These are phyloP conservation scores for Sporobolomyces pararoseus DNA, from an alignment of 768 basidiomycete species.

Conservation along the genomic window DNA sequence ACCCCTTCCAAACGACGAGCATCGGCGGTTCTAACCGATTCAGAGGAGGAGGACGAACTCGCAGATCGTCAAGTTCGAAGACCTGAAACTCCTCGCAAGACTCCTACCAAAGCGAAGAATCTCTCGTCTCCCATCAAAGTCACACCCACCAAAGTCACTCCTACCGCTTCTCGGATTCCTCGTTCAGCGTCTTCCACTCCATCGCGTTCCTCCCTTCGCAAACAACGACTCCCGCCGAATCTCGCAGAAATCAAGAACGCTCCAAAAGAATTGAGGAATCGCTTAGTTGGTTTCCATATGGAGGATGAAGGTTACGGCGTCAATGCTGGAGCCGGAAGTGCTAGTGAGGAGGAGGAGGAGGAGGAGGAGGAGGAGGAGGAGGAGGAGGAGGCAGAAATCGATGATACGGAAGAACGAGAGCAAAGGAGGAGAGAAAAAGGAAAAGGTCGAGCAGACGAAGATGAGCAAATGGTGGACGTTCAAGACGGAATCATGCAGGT, in stretches of 20 bases:
- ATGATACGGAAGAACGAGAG: not conserved
- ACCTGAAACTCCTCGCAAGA: conserved; percentile 21
- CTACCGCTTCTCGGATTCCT: not conserved
- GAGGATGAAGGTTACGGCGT: conserved; percentile 36
- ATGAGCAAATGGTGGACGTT: conserved; percentile 21
- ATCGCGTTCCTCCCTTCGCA: conserved; percentile 23
- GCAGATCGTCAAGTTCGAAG: not conserved
- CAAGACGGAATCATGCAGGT: conserved; percentile 17
- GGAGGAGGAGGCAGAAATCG: not conserved
- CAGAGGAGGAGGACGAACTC: not conserved
- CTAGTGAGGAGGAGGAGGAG: conserved; percentile 12
- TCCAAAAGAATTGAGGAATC: conserved; percentile 6
- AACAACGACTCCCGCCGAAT: conserved; percentile 18
- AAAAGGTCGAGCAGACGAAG: conserved; percentile 15
- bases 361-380: conserved; percentile 11
- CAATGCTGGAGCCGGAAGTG: not conserved
- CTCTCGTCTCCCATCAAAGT: not conserved
- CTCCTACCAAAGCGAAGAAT: not conserved
- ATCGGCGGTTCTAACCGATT: not conserved
- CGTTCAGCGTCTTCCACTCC: not conserved
- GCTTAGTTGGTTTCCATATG: conserved; percentile 36
- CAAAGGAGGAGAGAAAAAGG: conserved; percentile 1
- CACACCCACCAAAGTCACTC: not conserved
- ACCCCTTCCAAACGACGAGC: conserved; percentile 13
- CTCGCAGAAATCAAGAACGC: conserved; percentile 20